These are phyloP conservation scores for Fonsecaea nubica DNA, from an alignment of 2,329 filamentous ascomycete genomes.

Conservation along the genomic window DNA sequence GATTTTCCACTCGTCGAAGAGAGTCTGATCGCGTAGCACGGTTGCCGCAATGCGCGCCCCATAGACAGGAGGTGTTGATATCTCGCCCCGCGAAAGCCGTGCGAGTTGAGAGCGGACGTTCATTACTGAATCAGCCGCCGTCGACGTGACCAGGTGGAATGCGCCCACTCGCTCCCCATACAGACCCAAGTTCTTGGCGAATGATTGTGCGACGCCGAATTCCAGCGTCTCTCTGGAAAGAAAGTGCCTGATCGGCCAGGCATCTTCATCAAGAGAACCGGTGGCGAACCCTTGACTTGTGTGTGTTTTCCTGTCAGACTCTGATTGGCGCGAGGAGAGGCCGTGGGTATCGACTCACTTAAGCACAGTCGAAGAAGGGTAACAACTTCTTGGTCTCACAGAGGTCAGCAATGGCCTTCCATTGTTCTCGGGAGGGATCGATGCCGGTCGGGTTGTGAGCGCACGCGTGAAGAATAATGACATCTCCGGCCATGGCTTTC, in stretches of 20 bases:
- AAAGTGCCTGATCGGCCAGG: slow-evolving; percentile 89
- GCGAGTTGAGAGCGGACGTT: slow-evolving; percentile 74
- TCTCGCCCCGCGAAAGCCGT: slow-evolving; percentile 41
- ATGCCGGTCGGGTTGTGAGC: slow-evolving; percentile 98
- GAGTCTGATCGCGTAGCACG: slow-evolving; percentile 38
- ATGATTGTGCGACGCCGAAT: slow-evolving; percentile 64
- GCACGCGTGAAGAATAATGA: slow-evolving; percentile 90
- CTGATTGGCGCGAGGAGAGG: not conserved
- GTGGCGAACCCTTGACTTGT: slow-evolving; percentile 85
- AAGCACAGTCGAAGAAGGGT: slow-evolving; percentile 97
- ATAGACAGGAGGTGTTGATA: slow-evolving; percentile 43
- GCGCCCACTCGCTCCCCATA: slow-evolving; percentile 71
- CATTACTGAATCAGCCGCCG: slow-evolving; percentile 76
- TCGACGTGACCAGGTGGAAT: slow-evolving; percentile 3
- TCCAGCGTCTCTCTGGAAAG: slow-evolving; percentile 76
- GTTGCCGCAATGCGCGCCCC: slow-evolving; percentile 44
- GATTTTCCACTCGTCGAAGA: slow-evolving; percentile 43
- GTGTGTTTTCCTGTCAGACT: not conserved
- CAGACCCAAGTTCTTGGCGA: slow-evolving; percentile 74
- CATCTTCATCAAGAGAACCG: slow-evolving; percentile 82
- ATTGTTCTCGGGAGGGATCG: slow-evolving; percentile 89
- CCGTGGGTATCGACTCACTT: slow-evolving; percentile 57
- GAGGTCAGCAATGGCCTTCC: slow-evolving; percentile 82
- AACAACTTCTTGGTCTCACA: slow-evolving; percentile 84
- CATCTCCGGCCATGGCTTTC: slow-evolving; percentile 78